These are phyloP conservation scores for Colletotrichum caudatum DNA, from an alignment of 2,329 filamentous ascomycete genomes.

Conservation along the genomic window DNA sequence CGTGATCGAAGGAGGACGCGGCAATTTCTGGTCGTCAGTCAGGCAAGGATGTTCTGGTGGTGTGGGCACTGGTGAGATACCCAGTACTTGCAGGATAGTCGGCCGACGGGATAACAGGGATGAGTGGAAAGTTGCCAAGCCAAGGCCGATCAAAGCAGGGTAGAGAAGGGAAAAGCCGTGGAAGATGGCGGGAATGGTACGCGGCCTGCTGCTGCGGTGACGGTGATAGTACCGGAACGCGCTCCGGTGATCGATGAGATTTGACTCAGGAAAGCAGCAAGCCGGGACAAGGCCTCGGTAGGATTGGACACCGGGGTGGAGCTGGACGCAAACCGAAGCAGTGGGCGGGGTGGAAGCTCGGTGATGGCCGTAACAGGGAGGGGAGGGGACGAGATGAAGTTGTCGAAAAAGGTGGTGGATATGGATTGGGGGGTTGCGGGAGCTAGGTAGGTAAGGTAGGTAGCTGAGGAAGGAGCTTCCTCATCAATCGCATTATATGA, in stretches of 20 bases:
- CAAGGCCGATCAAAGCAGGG: constrained; percentile 26
- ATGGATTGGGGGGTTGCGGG: background rate
- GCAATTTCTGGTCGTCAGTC: constrained; percentile 13
- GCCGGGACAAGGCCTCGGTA: background rate
- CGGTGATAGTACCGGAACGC: constrained; percentile 12
- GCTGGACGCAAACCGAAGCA: constrained; percentile 16
- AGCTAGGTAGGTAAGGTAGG: background rate
- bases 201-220: background rate
- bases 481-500: background rate
- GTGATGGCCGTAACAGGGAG: background rate
- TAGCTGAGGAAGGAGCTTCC: background rate
- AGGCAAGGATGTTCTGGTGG: constrained; percentile 37
- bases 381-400: constrained; percentile 10
- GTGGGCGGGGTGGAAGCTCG: background rate
- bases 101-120: constrained; percentile 28
- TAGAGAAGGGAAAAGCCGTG: background rate
- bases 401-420: constrained; percentile 5
- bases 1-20: constrained; percentile 7
- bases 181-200: background rate
- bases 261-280: constrained; percentile 4
- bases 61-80: constrained; percentile 27
- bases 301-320: background rate
- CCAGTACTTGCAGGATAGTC: constrained; percentile 28
- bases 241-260: constrained; percentile 27
- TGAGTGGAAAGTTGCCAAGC: constrained; percentile 14